Conservation (phyloP, 2,329 filamentous ascomycete genomes). For the Lachnellula subtilissima region DNA sequence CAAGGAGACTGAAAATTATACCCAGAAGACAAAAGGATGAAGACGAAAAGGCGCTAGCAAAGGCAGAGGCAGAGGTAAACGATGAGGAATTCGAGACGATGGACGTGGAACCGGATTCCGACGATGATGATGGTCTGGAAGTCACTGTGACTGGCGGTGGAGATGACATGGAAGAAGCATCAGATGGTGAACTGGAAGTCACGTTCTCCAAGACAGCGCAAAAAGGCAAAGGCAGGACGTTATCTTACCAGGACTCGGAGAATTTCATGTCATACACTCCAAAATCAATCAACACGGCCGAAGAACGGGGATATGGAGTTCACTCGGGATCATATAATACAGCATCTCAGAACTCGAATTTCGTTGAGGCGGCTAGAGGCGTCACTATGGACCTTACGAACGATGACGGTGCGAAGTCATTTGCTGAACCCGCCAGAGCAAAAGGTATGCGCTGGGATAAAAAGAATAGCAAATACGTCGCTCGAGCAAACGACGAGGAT, state of each 20-base stretch:
- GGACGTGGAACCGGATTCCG: slow-evolving; percentile 24
- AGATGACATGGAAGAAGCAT: slow-evolving; percentile 53
- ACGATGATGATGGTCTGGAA: slow-evolving; percentile 36
- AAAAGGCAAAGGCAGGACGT: slow-evolving; percentile 50
- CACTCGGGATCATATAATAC: slow-evolving; percentile 65
- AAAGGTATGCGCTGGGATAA: slow-evolving; percentile 91
- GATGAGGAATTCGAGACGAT: slow-evolving; percentile 24
- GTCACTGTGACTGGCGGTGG: slow-evolving; percentile 31
- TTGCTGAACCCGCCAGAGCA: slow-evolving; percentile 69
- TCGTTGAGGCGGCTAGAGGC: slow-evolving; percentile 80
- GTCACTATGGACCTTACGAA: slow-evolving; percentile 90
- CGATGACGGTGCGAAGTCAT: slow-evolving; percentile 76
- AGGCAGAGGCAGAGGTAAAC: slow-evolving; percentile 24
- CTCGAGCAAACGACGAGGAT: slow-evolving; percentile 88
- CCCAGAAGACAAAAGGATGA: slow-evolving; percentile 42
- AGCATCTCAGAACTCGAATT: slow-evolving; percentile 56
- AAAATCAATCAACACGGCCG: slow-evolving; percentile 70
- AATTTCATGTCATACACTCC: slow-evolving; percentile 97
- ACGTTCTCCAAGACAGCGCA: slow-evolving; percentile 60
- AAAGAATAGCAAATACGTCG: slow-evolving; percentile 92
- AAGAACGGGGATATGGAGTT: slow-evolving; percentile 91
- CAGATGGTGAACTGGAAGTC: slow-evolving; percentile 60
- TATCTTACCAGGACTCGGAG: slow-evolving; percentile 75
- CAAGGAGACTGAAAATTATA: slow-evolving; percentile 64
- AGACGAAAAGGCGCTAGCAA: slow-evolving; percentile 36